phyloP scores from a whole-genome alignment of 2,329 filamentous ascomycete species.

The Xylaria polymorpha region DNA sequence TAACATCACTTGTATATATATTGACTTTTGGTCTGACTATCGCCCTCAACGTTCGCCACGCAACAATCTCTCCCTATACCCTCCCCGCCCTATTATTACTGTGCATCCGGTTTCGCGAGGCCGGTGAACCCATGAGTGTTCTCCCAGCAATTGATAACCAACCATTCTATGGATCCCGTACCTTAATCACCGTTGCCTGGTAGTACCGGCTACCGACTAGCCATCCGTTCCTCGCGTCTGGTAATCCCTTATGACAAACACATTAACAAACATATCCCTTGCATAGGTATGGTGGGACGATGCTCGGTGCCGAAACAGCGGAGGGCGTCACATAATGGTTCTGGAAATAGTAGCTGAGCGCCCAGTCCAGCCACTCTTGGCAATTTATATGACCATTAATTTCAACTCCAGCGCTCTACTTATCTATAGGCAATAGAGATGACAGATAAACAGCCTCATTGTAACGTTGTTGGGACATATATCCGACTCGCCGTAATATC shows the following conservation, averaged over 20 bases:
- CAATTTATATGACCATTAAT: neutral
- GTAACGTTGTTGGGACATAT: neutral
- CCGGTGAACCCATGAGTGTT: neutral
- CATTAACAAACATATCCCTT: too few relatives aligned
- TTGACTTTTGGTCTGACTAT: neutral
- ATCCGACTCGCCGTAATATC: neutral
- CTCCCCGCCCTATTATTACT: neutral
- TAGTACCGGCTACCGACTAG: neutral
- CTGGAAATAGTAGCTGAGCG: neutral
- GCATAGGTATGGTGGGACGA: too few relatives aligned
- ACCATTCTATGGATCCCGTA: neutral
- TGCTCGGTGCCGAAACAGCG: conserved; percentile 8
- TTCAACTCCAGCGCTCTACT: neutral
- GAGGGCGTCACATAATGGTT: too few relatives aligned
- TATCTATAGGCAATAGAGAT: neutral
- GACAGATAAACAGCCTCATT: neutral
- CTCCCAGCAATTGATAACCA: neutral
- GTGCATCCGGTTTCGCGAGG: neutral
- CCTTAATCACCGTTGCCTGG: neutral
- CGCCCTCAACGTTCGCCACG: neutral
- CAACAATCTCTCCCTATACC: neutral
- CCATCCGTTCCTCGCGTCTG: neutral
- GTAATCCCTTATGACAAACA: too few relatives aligned
- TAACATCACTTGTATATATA: conserved; percentile 7
- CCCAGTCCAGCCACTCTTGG: neutral